A percentile compares a stretch with the other conserved stretches of the same genome.
These are phyloP conservation scores for Umbilicaria muhlenbergii DNA, from an alignment of 495 filamentous ascomycete species.

Conservation along the genomic window DNA sequence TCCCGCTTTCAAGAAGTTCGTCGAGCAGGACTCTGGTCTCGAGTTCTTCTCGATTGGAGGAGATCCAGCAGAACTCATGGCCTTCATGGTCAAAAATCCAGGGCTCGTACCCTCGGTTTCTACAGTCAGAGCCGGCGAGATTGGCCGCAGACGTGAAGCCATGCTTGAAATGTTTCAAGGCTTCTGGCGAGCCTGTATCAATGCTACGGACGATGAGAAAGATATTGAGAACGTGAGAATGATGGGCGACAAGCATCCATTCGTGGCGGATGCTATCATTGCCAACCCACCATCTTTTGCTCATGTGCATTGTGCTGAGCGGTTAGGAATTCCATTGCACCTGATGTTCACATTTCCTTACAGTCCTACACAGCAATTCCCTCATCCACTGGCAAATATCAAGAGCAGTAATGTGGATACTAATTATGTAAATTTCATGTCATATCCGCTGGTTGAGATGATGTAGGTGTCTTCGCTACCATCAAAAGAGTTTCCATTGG, in stretches of 20 bases:
- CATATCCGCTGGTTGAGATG: conserved; percentile 56
- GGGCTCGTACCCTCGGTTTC: conserved; percentile 32
- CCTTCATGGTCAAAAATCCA: conserved; percentile 39
- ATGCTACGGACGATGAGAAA: conserved; percentile 23
- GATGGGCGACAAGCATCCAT: conserved; percentile 35
- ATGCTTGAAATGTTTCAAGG: conserved; percentile 47
- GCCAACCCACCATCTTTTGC: conserved; percentile 54
- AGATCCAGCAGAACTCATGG: conserved; percentile 48
- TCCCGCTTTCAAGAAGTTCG: conserved; percentile 40
- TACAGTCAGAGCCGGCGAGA: conserved; percentile 29
- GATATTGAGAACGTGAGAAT: conserved; percentile 34
- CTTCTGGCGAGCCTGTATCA: conserved; percentile 47
- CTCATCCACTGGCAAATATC: conserved; percentile 58
- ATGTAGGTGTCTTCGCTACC: conserved; percentile 19
- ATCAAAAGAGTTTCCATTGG: background rate
- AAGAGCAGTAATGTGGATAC: conserved; percentile 43
- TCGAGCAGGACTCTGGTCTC: conserved; percentile 32
- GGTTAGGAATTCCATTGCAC: conserved; percentile 46
- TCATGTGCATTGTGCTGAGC: conserved; percentile 50
- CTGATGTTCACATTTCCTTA: conserved; percentile 57
- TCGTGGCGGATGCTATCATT: conserved; percentile 59
- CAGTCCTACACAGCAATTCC: conserved; percentile 50
- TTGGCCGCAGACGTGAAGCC: conserved; percentile 27
- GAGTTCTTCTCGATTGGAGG: conserved; percentile 53
- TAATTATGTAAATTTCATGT: conserved; percentile 54